Conservation (phyloP, 2,329 filamentous ascomycete genomes). For the Apiospora pterosperma region DNA sequence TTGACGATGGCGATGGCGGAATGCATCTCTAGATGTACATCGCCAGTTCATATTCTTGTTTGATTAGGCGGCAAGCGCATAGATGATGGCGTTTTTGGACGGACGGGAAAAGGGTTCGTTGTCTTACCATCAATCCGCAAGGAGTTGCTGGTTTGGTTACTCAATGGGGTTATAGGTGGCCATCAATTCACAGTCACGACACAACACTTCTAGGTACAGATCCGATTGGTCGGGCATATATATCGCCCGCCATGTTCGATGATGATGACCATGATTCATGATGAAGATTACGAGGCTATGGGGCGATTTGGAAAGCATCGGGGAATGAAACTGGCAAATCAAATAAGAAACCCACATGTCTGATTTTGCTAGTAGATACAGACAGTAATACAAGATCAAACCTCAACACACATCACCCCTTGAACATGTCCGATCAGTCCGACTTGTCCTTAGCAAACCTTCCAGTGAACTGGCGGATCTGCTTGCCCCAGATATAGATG, state of each 20-base stretch:
- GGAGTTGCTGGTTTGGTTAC: background rate
- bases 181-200: background rate
- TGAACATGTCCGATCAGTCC: background rate
- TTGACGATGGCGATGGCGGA: background rate
- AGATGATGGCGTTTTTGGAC: background rate
- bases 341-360: background rate
- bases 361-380: background rate
- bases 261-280: background rate
- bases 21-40: background rate
- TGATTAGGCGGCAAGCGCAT: background rate
- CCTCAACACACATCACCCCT: background rate
- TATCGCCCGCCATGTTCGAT: background rate
- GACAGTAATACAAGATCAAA: background rate
- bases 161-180: background rate
- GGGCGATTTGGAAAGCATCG: background rate
- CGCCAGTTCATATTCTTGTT: background rate
- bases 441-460: conserved; percentile 14
- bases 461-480: conserved; percentile 24
- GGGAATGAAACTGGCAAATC: background rate
- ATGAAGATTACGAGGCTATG: background rate
- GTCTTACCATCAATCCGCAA: no score
- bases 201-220: background rate
- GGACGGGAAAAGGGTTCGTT: background rate
- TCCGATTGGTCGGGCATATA: background rate
- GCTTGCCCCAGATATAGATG: conserved; percentile 28